These are phyloP conservation scores for Fusarium globosum DNA, from an alignment of 2,329 filamentous ascomycete species.

Conservation along the genomic window DNA sequence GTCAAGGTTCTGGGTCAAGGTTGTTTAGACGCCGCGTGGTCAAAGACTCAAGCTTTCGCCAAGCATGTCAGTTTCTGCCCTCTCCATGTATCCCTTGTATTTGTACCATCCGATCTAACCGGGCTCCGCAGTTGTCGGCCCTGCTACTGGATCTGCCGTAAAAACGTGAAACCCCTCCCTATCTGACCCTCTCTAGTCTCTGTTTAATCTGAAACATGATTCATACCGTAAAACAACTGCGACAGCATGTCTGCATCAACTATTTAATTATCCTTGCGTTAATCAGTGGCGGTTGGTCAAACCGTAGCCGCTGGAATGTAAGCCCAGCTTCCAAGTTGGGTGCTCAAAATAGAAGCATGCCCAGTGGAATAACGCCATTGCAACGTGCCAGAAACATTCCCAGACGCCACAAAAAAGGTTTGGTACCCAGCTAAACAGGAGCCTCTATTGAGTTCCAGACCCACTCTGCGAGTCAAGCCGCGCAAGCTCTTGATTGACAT, in stretches of 20 bases:
- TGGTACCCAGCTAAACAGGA: neutral
- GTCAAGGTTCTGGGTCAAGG: neutral
- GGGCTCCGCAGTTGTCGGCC: neutral
- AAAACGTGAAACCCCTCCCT: constrained; percentile 7
- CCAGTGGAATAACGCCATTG: neutral
- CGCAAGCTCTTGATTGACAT: constrained; percentile 20
- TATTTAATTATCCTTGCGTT: neutral
- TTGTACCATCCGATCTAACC: constrained; percentile 33
- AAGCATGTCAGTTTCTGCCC: constrained; percentile 15
- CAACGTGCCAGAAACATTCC: neutral
- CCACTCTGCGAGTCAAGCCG: constrained; percentile 5
- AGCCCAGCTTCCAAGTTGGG: neutral
- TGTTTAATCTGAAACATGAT: constrained; percentile 15
- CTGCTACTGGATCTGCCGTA: constrained; percentile 6
- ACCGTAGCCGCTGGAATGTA: neutral
- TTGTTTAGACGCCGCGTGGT: constrained; percentile 5
- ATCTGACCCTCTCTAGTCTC: neutral
- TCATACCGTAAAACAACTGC: constrained; percentile 1
- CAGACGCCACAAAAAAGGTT: neutral
- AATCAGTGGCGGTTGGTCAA: neutral
- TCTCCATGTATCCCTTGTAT: neutral
- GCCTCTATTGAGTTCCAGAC: neutral
- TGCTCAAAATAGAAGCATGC: neutral
- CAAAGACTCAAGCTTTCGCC: constrained; percentile 30
- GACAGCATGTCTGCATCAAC: neutral